Base-by-base conservation (phyloP, 192 early-diverging fungal genomes). In the Linnemannia schmuckeri region DNA sequence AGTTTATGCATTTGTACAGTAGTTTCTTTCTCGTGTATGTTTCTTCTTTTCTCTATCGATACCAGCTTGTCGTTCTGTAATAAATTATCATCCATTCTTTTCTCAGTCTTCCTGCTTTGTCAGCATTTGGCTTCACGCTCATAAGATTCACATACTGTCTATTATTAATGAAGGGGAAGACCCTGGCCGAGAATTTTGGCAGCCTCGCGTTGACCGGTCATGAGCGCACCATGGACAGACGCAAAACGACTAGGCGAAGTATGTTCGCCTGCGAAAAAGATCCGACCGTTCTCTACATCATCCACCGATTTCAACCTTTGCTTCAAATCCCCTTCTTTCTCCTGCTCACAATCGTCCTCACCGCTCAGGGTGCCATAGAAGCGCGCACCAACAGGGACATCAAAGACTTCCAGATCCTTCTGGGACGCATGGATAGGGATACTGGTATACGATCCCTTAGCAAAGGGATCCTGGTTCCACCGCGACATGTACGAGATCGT, bases 201-300 rank as follows among this genome's bases (percentile, higher is more conserved):
- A 7, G 88, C 89, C 44, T 78, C 89, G 22, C 78, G 75, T 6
- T 77, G 73, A 46, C 90, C 90, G 4, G 81, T 80, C 80, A 89
- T 77, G n/a, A 91, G 30, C 18, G 90, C 90, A 4, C 90, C 90
- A 89, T 91, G 90, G 13, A 91, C 82, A 55, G 87, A 88, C 2
- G 86, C 89, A 27, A 91, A 91, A n/a, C 74, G 79, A n/a, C 74
- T 66, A 1, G 46, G n/a, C 0, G 86, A 82, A 8, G 87, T 89
- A 76, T 91, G 89, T 42, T 91, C 90, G 5, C 90, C 90, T 6
- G 90, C 90, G 81, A 89, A 90, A 68, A 87, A 88, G 18, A 91
- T 38, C 5, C 86, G 54, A 33, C 89, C 85, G 30, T 42, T 38
- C 27, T 76, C 80, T 42, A 55, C 44, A 76, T 78, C 78, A 38